phyloP scores from a whole-genome alignment of 345 rosid genomes.

The Corchorus capsularis region DNA sequence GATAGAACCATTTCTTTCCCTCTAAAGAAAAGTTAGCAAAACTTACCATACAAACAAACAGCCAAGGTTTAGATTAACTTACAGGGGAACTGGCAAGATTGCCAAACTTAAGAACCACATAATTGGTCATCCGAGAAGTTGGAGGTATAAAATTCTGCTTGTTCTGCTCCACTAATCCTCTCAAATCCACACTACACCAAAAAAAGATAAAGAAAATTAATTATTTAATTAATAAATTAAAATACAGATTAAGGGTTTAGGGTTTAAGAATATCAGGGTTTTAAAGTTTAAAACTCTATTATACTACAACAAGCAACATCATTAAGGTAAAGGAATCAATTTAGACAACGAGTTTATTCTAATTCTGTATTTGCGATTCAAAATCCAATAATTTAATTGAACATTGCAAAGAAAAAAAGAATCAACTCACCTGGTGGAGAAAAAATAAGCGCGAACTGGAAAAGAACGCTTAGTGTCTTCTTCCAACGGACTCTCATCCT shows the following conservation, averaged over 20 bases:
- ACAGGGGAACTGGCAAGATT: constrained; percentile 50
- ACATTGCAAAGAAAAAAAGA: neutral
- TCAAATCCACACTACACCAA: constrained; percentile 82
- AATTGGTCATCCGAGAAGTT: constrained; percentile 87
- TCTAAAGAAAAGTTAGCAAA: neutral
- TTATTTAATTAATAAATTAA: neutral
- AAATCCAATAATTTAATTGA: neutral
- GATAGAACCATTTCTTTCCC: neutral
- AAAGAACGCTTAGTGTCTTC: constrained; percentile 57
- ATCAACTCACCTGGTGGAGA: constrained; percentile 59
- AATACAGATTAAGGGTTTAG: neutral
- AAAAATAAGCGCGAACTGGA: constrained; percentile 86
- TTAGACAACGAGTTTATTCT: neutral
- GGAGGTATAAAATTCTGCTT: constrained; percentile 81
- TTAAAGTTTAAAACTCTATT: neutral
- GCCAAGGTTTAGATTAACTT: constrained; percentile 34
- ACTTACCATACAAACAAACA: neutral
- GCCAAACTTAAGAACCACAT: constrained; percentile 80
- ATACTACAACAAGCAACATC: neutral
- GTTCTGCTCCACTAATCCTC: constrained; percentile 79
- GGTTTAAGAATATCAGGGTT: neutral
- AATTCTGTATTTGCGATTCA: neutral
- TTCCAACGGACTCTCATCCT: constrained; percentile 22
- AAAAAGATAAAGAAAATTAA: neutral
- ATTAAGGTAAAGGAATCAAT: too few relatives aligned